Evolutionary conservation across 306 rosid genomes (phyloP).

Genomic region (Carpinus viminea): DNA sequence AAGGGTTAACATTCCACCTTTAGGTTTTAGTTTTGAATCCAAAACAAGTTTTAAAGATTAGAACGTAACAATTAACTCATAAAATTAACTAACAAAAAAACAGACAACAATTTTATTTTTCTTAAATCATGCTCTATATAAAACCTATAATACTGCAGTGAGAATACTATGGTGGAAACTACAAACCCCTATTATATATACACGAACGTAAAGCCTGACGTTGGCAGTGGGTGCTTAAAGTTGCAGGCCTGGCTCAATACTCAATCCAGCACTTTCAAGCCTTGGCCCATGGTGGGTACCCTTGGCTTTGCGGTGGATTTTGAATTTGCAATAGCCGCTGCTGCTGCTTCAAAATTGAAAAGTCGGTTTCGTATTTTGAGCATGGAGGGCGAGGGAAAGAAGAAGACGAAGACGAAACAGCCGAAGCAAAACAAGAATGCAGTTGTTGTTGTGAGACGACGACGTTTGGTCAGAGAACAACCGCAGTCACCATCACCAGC

Average conservation of each 20-base stretch:
- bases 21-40: too few species aligned
- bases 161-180: too few species aligned
- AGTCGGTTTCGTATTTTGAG: neutral
- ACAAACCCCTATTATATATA: too few species aligned
- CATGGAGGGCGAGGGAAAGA: neutral
- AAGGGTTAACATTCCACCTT: too few species aligned
- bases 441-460: slow-evolving; percentile 1
- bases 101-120: too few species aligned
- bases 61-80: too few species aligned
- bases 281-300: neutral
- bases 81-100: too few species aligned
- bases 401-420: neutral
- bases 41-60: too few species aligned
- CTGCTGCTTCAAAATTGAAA: neutral
- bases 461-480: neutral
- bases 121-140: too few species aligned
- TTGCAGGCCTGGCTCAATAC: neutral
- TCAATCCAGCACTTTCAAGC: neutral
- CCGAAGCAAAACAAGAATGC: neutral
- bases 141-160: too few species aligned
- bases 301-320: neutral
- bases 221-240: neutral
- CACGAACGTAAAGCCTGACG: too few species aligned
- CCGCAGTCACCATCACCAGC: neutral
- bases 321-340: neutral